phyloP scores from a whole-genome alignment of 305 asterid species.

The Fraxinus ornus region DNA sequence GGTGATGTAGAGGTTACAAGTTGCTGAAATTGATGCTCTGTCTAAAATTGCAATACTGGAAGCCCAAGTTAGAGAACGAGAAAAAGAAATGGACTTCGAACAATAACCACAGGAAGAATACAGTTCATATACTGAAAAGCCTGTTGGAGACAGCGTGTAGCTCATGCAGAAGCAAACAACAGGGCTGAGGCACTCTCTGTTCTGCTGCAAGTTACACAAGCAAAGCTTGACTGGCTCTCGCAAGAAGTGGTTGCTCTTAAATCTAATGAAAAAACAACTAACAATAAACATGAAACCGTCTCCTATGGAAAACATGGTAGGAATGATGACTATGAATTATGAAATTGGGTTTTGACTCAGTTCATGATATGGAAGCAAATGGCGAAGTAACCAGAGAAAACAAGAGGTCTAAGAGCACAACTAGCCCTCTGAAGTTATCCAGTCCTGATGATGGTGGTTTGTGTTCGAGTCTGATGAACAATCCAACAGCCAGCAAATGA shows the following conservation, averaged over 20 bases:
- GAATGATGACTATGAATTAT: slow-evolving; percentile 64
- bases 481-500: slow-evolving; percentile 52
- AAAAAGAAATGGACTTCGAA: no score
- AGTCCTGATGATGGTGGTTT: slow-evolving; percentile 83
- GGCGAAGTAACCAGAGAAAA: slow-evolving; percentile 47
- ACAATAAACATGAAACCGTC: slow-evolving; percentile 41
- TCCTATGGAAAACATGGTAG: slow-evolving; percentile 75
- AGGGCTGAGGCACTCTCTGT: slow-evolving; percentile 44
- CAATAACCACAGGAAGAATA: no score
- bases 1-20: no score
- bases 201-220: slow-evolving; percentile 80
- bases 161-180: no score
- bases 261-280: slow-evolving; percentile 56
- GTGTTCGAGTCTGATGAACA: slow-evolving; percentile 56
- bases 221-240: slow-evolving; percentile 54
- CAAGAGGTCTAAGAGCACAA: slow-evolving; percentile 42
- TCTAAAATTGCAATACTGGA: no score
- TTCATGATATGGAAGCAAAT: slow-evolving; percentile 45
- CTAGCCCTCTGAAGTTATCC: slow-evolving; percentile 41
- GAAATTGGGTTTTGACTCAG: slow-evolving; percentile 72
- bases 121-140: no score
- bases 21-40: no score
- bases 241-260: slow-evolving; percentile 68
- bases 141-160: no score
- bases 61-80: no score